These are phyloP conservation scores for Ganoderma sinense DNA, from an alignment of 1,284 basidiomycete species.

Conservation along the genomic window DNA sequence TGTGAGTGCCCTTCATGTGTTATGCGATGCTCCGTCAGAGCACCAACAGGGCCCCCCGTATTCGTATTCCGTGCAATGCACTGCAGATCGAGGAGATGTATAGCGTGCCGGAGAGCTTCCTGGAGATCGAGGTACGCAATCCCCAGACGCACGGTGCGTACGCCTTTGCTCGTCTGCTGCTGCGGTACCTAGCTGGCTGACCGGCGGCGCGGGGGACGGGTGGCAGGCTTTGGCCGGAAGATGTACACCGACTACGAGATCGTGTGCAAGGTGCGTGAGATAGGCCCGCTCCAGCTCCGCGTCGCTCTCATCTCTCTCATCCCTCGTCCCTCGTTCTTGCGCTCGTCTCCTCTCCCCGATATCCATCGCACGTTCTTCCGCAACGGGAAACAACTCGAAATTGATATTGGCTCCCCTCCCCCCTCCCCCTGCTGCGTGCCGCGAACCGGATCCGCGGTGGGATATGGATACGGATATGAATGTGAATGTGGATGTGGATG, in stretches of 20 bases:
- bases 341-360: neutral
- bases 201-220: neutral
- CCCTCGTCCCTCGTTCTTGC: neutral
- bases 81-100: conserved; percentile 97
- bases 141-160: conserved; percentile 93
- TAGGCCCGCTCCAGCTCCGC: conserved; percentile 4
- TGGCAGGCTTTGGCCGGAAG: conserved; percentile 89
- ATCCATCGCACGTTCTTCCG: neutral
- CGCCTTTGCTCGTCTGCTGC: neutral
- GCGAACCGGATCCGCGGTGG: neutral
- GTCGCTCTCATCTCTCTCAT: neutral
- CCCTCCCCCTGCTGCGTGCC: neutral
- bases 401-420: neutral
- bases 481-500: no score
- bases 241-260: conserved; percentile 99
- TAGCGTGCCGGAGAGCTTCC: conserved; percentile 94
- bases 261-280: conserved; percentile 86
- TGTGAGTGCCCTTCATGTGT: conserved; percentile 53
- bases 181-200: neutral
- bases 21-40: neutral
- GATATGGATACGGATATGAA: neutral
- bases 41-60: neutral
- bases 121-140: conserved; percentile 98
- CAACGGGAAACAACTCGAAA: neutral
- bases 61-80: neutral